Conservation (phyloP, 495 filamentous ascomycete genomes). For the Poronia punctata region DNA sequence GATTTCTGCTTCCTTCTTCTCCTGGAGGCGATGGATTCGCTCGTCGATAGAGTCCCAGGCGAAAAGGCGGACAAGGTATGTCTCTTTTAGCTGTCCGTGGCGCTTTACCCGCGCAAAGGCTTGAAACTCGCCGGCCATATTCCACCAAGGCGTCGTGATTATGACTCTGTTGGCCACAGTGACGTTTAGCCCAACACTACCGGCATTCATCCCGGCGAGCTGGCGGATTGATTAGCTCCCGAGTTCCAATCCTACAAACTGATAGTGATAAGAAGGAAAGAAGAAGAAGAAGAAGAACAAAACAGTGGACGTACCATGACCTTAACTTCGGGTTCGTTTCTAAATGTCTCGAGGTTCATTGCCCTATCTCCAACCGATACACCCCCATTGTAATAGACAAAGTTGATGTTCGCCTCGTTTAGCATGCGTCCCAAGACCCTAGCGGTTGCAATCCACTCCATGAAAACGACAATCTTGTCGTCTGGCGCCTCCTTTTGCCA, state of each 20-base stretch:
- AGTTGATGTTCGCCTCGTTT: conserved; percentile 17
- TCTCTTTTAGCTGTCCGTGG: conserved; percentile 29
- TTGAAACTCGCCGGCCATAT: conserved; percentile 31
- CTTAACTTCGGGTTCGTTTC: conserved; percentile 2
- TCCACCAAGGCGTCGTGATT: conserved; percentile 56
- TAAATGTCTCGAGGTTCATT: conserved; percentile 8
- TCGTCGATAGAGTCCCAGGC: conserved; percentile 23
- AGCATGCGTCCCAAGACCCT: conserved; percentile 25
- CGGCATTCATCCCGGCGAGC: conserved; percentile 40
- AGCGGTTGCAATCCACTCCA: conserved; percentile 26
- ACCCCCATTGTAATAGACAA: conserved; percentile 21
- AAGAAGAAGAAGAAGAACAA: too few species aligned
- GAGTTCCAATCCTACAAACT: conserved; percentile 2
- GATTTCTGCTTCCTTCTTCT: conserved; percentile 3
- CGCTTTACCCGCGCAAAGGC: conserved; percentile 28
- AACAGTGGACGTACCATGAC: conserved; percentile 19
- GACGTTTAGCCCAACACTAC: conserved; percentile 46
- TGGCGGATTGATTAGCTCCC: conserved; percentile 2
- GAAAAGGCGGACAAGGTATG: conserved; percentile 20
- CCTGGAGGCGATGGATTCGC: conserved; percentile 36
- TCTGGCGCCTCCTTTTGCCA: conserved; percentile 20
- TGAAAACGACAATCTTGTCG: conserved; percentile 36
- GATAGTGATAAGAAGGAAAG: too few species aligned
- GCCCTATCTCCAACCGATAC: neutral
- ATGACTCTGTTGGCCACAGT: conserved; percentile 52